Conservation (phyloP, 352 stramenopile species). For the Pilasporangium apinafurcum region DNA sequence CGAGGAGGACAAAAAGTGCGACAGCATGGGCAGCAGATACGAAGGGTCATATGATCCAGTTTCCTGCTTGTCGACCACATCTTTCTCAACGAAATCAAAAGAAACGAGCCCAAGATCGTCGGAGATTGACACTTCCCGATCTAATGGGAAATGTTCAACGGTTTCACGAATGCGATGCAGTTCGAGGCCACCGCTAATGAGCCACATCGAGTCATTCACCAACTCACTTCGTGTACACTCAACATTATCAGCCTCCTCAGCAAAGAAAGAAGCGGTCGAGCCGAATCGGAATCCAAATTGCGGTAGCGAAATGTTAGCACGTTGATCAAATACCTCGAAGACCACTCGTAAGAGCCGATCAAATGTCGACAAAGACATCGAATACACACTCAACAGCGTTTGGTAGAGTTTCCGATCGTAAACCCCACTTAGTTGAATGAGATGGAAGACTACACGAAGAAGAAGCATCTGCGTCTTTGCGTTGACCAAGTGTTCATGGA, state of each 20-base stretch:
- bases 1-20: conserved; percentile 70
- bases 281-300: conserved; percentile 73
- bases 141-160: conserved; percentile 61
- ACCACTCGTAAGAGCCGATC: conserved; percentile 52
- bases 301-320: conserved; percentile 23
- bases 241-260: conserved; percentile 12
- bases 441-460: conserved; percentile 26
- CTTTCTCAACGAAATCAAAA: conserved; percentile 4
- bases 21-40: conserved; percentile 71
- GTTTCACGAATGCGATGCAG: conserved; percentile 52
- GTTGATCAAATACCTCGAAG: conserved; percentile 48
- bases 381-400: conserved; percentile 54
- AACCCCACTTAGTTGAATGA: conserved; percentile 29
- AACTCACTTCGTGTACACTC: conserved; percentile 25
- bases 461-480: conserved; percentile 18
- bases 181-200: conserved; percentile 62
- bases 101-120: conserved; percentile 21
- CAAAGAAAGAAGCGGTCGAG: conserved; percentile 21
- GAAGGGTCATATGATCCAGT: conserved; percentile 54
- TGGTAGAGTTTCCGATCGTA: conserved; percentile 52
- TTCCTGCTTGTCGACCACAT: conserved; percentile 1
- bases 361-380: conserved; percentile 52
- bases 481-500: conserved; percentile 8
- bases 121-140: conserved; percentile 25
- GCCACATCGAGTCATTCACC: conserved; percentile 59